Percentiles rank a stretch among this genome's conserved stretches.
phyloP scores from a whole-genome alignment of 495 filamentous ascomycete species.

The Mycothermus thermophilus region DNA sequence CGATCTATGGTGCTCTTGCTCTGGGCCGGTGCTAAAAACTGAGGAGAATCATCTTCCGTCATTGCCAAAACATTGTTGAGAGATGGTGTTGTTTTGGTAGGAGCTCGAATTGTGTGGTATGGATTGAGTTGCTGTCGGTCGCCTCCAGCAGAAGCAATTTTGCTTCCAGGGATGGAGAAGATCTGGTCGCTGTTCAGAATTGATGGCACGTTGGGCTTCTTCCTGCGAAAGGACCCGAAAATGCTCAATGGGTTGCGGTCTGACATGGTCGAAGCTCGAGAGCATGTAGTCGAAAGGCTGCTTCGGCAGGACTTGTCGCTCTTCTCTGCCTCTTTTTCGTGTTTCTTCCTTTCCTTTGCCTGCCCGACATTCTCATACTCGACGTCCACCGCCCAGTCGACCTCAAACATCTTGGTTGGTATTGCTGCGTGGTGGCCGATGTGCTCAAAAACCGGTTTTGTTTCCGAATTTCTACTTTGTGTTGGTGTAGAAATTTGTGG shows the following conservation, averaged over 20 bases:
- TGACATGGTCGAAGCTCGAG: slow-evolving; percentile 22
- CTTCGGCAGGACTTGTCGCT: slow-evolving; percentile 15
- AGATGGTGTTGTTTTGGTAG: not conserved
- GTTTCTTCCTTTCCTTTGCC: slow-evolving; percentile 25
- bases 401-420: slow-evolving; percentile 36
- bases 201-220: slow-evolving; percentile 7
- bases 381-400: slow-evolving; percentile 37
- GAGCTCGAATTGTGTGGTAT: too few relatives aligned
- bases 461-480: too few relatives aligned
- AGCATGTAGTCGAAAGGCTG: slow-evolving; percentile 21
- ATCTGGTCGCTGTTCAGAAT: too few relatives aligned
- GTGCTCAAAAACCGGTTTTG: too few relatives aligned
- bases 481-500: too few relatives aligned
- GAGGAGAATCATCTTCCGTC: not conserved
- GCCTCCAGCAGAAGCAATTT: too few relatives aligned
- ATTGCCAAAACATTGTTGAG: not conserved
- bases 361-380: slow-evolving; percentile 32
- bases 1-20: not conserved
- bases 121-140: too few relatives aligned
- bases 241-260: slow-evolving; percentile 21
- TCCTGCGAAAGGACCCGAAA: slow-evolving; percentile 17
- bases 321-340: slow-evolving; percentile 19
- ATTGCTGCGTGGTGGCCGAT: too few relatives aligned
- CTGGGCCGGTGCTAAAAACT: not conserved
- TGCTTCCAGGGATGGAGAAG: too few relatives aligned